phyloP scores from a whole-genome alignment of 2,329 filamentous ascomycete genomes.

The Diplodia corticola region DNA sequence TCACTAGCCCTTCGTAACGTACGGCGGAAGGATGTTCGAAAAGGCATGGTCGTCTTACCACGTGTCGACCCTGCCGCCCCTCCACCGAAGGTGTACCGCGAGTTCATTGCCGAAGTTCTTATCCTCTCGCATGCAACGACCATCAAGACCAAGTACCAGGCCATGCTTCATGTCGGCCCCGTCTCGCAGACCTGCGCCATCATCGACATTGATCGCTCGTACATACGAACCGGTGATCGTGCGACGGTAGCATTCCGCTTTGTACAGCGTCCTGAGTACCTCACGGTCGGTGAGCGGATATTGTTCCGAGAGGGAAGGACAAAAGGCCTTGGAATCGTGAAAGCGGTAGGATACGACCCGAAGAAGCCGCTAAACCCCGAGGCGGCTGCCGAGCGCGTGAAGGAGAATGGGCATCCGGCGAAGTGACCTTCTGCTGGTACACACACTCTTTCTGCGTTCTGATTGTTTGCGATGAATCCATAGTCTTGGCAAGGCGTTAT shows the following conservation, averaged over 20 bases:
- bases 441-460: not conserved
- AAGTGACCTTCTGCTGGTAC: not conserved
- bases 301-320: slow-evolving; percentile 93
- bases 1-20: slow-evolving; percentile 89
- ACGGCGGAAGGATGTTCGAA: slow-evolving; percentile 86
- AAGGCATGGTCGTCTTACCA: slow-evolving; percentile 95
- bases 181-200: slow-evolving; percentile 95
- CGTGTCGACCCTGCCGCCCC: slow-evolving; percentile 68
- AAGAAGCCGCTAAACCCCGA: slow-evolving; percentile 44
- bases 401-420: slow-evolving; percentile 8
- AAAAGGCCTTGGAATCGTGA: slow-evolving; percentile 93
- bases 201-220: slow-evolving; percentile 94
- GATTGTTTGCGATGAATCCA: not conserved
- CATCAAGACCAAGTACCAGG: slow-evolving; percentile 95
- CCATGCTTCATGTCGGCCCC: slow-evolving; percentile 95
- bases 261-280: slow-evolving; percentile 88
- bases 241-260: slow-evolving; percentile 93
- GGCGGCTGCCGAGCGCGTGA: slow-evolving; percentile 4
- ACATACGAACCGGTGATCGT: slow-evolving; percentile 92
- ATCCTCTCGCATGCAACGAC: slow-evolving; percentile 96
- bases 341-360: slow-evolving; percentile 83
- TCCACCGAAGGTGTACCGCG: slow-evolving; percentile 54
- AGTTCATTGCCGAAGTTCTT: slow-evolving; percentile 71
- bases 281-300: slow-evolving; percentile 83
- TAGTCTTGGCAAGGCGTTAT: not conserved